phyloP scores from a whole-genome alignment of 371 early-diverging fungal species.

The Umbelopsis sp. region DNA sequence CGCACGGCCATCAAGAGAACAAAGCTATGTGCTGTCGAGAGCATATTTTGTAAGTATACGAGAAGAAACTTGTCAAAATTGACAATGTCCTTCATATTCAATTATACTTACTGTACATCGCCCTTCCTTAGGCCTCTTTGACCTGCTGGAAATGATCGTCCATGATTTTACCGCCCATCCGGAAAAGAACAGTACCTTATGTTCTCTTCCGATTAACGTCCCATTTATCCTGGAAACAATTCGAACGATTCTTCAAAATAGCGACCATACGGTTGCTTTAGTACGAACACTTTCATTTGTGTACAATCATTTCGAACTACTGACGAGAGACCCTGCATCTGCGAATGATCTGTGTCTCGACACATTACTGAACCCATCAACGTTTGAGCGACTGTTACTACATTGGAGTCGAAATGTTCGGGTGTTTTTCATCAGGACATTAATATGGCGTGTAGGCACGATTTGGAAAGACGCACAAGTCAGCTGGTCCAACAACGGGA shows the following conservation, averaged over 20 bases:
- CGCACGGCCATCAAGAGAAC: slow-evolving; percentile 54
- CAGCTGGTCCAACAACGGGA: background rate
- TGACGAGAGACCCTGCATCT: slow-evolving; percentile 44
- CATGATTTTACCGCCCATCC: slow-evolving; percentile 29
- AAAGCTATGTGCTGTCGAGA: slow-evolving; percentile 51
- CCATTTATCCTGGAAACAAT: slow-evolving; percentile 53
- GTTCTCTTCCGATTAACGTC: slow-evolving; percentile 41
- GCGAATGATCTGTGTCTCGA: slow-evolving; percentile 46
- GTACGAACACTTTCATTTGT: slow-evolving; percentile 57
- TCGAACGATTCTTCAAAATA: slow-evolving; percentile 42
- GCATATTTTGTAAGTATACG: slow-evolving; percentile 50
- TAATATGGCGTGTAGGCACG: slow-evolving; percentile 55
- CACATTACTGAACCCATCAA: slow-evolving; percentile 41
- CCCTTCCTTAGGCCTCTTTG: slow-evolving; percentile 31
- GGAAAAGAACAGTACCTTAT: background rate
- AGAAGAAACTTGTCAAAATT: background rate
- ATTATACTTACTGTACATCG: too few relatives aligned
- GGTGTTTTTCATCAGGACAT: slow-evolving; percentile 50
- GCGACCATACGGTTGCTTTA: slow-evolving; percentile 56
- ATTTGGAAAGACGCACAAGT: slow-evolving; percentile 29
- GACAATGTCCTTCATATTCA: too few relatives aligned
- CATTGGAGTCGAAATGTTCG: slow-evolving; percentile 65
- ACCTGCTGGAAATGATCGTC: slow-evolving; percentile 52
- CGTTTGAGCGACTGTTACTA: slow-evolving; percentile 55
- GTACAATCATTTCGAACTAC: slow-evolving; percentile 53